Percentiles rank a stretch among this genome's conserved stretches.
These are phyloP conservation scores for Anisodus tanguticus DNA, from an alignment of 257 asterid species.

Conservation along the genomic window DNA sequence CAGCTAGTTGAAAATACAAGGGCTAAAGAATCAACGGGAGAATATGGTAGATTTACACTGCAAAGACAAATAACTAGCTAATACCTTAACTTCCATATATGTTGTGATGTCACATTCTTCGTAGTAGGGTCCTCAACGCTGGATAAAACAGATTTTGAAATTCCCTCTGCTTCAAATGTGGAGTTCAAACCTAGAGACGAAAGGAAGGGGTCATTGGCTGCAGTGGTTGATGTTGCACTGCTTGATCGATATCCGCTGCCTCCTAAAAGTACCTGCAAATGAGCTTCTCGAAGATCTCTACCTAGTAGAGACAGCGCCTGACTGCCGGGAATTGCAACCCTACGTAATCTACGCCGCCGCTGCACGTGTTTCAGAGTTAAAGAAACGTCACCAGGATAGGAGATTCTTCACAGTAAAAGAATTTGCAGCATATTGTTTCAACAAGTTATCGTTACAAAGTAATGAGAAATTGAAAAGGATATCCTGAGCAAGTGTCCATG, in stretches of 20 bases:
- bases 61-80: constrained; percentile 7
- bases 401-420: neutral
- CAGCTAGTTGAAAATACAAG: constrained; percentile 5
- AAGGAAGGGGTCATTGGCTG: constrained; percentile 59
- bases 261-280: constrained; percentile 79
- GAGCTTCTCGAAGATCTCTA: constrained; percentile 87
- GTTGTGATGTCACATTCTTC: constrained; percentile 45
- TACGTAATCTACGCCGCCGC: constrained; percentile 70
- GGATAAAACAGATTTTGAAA: constrained; percentile 69
- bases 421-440: neutral
- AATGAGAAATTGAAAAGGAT: constrained; percentile 47
- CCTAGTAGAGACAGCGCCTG: constrained; percentile 78
- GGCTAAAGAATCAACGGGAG: neutral
- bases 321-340: constrained; percentile 67
- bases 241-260: constrained; percentile 63
- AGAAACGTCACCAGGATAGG: constrained; percentile 35
- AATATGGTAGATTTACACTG: constrained; percentile 11
- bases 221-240: constrained; percentile 50
- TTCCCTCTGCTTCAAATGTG: constrained; percentile 67
- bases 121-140: constrained; percentile 60
- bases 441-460: neutral
- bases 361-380: constrained; percentile 66
- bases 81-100: constrained; percentile 78
- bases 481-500: constrained; percentile 83
- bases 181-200: constrained; percentile 69